Base-by-base conservation (phyloP, 2,329 filamentous ascomycete genomes). In the Neocucurbitaria cava region DNA sequence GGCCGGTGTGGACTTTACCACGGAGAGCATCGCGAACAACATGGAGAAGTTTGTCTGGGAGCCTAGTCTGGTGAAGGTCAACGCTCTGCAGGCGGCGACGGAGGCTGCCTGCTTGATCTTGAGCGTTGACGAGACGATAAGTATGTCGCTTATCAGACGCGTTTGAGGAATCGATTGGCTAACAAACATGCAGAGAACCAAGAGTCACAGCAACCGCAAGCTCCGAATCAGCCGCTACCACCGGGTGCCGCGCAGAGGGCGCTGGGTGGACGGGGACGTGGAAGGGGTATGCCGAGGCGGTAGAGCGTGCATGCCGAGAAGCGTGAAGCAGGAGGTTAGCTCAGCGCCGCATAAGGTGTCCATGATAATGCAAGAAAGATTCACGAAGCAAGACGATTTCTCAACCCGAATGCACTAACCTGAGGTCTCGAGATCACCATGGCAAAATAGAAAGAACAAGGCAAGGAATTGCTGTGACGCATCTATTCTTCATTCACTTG, bases 1-100 rank as follows among this genome's bases (percentile, higher is more conserved):
- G 95, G 92, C 93, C 4, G 95, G 95, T 74, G 94, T 99, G 24
- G 95, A 99, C 80, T 98, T 99, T 74, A 82, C 88, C 64, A 87
- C 92, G 70, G 95, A 99, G 80, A 93, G 93, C 58, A 90, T 97
- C 60, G 84, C 91, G 54, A 90, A 99, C 80, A 98, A 98, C 83
- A 89, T 98, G 85, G 89, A 91, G 75, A 88, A 86, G 52, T 99
- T 98, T 76, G 95, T 99, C 38, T 99, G 95, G 95, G 95, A 99
- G 80, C 95, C 95, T 5, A 90, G 91, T 43, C 82, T 98, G 61
- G 91, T 99, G 74, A 99, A 99, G 87, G 84, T 96, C 77, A 99
- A 99, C 77, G 95, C 95, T 65, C 89, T 99, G 62, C 92, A 96
- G 81, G 94, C 95, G 18, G 95, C 95, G 46, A 93, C 93, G 28